Percentiles rank a stretch among this genome's conserved stretches.
These are phyloP conservation scores for Amauroascus niger DNA, from an alignment of 2,329 filamentous ascomycete genomes.

Conservation along the genomic window DNA sequence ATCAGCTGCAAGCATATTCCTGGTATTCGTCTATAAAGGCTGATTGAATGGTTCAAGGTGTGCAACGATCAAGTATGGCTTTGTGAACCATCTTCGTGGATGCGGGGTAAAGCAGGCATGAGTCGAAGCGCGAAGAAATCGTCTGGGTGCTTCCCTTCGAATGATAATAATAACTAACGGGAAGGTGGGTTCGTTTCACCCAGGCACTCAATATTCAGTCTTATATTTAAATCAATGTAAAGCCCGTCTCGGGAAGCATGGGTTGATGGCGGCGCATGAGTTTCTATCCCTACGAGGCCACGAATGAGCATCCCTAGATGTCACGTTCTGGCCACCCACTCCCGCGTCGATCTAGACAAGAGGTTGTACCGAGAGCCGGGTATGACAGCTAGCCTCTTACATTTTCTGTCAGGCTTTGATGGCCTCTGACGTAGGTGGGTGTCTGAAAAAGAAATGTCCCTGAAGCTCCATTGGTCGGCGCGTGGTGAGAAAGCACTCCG, in stretches of 20 bases:
- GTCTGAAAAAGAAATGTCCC: background rate
- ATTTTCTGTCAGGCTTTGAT: background rate
- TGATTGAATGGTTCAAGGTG: background rate
- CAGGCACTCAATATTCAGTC: no score
- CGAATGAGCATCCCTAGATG: background rate
- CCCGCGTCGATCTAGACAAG: background rate
- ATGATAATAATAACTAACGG: background rate
- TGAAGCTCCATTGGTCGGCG: background rate
- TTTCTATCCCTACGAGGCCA: slow-evolving; percentile 9
- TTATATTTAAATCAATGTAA: background rate
- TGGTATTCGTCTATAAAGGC: background rate
- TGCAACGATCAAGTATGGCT: background rate
- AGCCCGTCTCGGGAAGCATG: background rate
- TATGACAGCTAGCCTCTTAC: slow-evolving; percentile 3
- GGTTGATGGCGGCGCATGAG: slow-evolving; percentile 1
- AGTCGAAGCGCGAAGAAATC: background rate
- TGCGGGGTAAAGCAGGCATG: background rate
- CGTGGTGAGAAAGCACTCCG: background rate
- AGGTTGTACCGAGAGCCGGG: background rate
- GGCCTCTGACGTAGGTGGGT: slow-evolving; percentile 6
- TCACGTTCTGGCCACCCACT: slow-evolving; percentile 3
- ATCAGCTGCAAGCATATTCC: no score
- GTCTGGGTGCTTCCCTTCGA: background rate
- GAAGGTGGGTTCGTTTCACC: no score
- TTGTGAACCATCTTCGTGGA: background rate